Base-by-base conservation (phyloP, 257 asterid genomes). In the Solanum phureja region DNA sequence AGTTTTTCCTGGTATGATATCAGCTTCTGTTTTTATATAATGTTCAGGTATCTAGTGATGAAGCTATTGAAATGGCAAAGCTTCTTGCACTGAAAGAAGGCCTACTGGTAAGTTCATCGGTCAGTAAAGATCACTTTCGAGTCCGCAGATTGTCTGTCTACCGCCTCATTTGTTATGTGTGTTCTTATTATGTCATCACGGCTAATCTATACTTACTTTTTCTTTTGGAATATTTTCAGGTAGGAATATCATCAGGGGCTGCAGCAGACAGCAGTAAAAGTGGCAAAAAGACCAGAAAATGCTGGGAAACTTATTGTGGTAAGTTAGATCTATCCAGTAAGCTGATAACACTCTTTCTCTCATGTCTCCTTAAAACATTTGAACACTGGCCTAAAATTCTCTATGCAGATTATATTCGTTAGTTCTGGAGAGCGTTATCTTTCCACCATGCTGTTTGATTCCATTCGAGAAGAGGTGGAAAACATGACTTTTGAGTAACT, bases 381-480 rank as follows among this genome's bases (percentile, higher is more conserved):
- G 83, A 62, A 62, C 71, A 62, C 71, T 75, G n/a, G 42, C 3
- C 42, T 71, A 33, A 71, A 73, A 37, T 37, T 35, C 40, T 42
- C 12, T 42, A 42, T 52, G 81, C 81, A 34, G 81, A 91, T 85
- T 46, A 87, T 93, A 27, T 88, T 92, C 40, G 90, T 95, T 10
- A 93, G 96, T 90, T 87, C 75, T 66, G 96, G 95, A 19, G 96
- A 94, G 87, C 92, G 96, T 44, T 94, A 94, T 87, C 89, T 94
- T 40, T 94, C 96, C 3, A 87, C 96, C 11, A 92, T 24, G 87
- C 89, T 94, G 72, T 94, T 94, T 52, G 94, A 92, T 60, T 90
- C 93, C 13, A 84, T 93, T 44, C 69, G 96, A 76, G 87, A 75
- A 72, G 94, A 92, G 88, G 95, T 88, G 33, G 91, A 69, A 44